Percentiles rank a stretch among this genome's conserved stretches.
phyloP scores from a whole-genome alignment of 345 rosid species.

The Aquilaria sinensis region DNA sequence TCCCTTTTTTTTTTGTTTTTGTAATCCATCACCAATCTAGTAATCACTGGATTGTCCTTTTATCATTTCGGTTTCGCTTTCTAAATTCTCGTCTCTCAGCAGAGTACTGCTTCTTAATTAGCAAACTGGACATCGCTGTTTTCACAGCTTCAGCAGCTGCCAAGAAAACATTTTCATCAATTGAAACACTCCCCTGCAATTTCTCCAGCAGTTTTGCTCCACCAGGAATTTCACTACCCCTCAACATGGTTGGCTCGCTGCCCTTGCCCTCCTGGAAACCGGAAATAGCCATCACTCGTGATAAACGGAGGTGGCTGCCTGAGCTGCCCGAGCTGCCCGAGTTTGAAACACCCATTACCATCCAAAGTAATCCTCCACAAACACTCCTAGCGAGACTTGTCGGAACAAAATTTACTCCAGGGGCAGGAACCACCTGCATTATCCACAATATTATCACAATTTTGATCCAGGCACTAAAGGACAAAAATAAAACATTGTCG shows the following conservation, averaged over 20 bases:
- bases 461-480: no score
- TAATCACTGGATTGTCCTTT: conserved; percentile 37
- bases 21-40: not conserved
- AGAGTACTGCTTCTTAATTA: conserved; percentile 86
- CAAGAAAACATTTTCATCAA: conserved; percentile 51
- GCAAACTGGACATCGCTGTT: conserved; percentile 62
- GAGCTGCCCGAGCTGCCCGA: conserved; percentile 32
- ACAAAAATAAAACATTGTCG: no score
- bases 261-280: conserved; percentile 24
- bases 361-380: conserved; percentile 50
- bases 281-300: conserved; percentile 44
- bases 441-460: no score
- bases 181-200: conserved; percentile 50
- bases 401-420: conserved; percentile 65
- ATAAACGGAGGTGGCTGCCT: conserved; percentile 24
- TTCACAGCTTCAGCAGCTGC: conserved; percentile 81
- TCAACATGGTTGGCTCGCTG: conserved; percentile 27
- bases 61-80: conserved; percentile 85
- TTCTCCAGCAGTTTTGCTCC: conserved; percentile 50
- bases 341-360: conserved; percentile 73
- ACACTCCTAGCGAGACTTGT: conserved; percentile 49
- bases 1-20: not conserved
- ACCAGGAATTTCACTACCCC: conserved; percentile 55
- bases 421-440: conserved; percentile 43
- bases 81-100: conserved; percentile 66